A percentile compares a stretch with the other conserved stretches of the same genome.
phyloP scores from a whole-genome alignment of 2,329 filamentous ascomycete genomes.

The Cadophora sp. region DNA sequence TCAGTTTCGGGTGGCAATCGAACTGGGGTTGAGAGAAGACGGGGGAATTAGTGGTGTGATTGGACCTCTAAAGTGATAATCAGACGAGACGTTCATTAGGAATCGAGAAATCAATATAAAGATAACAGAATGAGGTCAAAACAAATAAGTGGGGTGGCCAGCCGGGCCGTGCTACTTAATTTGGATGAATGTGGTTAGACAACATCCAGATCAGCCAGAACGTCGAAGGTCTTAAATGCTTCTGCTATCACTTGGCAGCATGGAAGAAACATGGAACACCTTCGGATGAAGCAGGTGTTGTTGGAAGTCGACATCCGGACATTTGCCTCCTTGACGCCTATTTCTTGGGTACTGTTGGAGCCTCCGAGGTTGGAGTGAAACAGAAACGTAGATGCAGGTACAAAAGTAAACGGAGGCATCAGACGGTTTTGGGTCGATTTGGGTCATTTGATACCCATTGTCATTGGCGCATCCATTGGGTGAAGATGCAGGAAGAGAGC shows the following conservation, averaged over 20 bases:
- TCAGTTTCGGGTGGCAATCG: neutral
- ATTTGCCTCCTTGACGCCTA: too few relatives aligned
- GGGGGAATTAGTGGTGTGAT: neutral
- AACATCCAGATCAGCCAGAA: neutral
- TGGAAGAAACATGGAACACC: neutral
- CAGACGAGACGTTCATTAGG: neutral
- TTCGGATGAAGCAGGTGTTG: neutral
- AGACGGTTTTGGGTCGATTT: too few relatives aligned
- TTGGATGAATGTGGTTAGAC: constrained; percentile 1
- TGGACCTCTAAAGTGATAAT: neutral
- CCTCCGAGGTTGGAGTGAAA: too few relatives aligned
- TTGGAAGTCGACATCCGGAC: too few relatives aligned
- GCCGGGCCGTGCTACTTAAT: neutral
- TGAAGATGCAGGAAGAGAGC: too few relatives aligned
- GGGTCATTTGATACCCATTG: too few relatives aligned
- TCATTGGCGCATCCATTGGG: too few relatives aligned
- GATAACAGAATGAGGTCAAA: neutral
- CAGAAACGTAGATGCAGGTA: too few relatives aligned
- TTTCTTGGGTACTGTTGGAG: too few relatives aligned
- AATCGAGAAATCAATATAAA: neutral
- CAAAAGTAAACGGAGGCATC: too few relatives aligned
- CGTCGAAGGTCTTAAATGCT: neutral
- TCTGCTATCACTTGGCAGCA: constrained; percentile 1
- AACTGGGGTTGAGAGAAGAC: neutral
- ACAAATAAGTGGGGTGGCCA: neutral